Evolutionary conservation across 306 rosid genomes (phyloP).

Genomic region (Crataegus laevigata): DNA sequence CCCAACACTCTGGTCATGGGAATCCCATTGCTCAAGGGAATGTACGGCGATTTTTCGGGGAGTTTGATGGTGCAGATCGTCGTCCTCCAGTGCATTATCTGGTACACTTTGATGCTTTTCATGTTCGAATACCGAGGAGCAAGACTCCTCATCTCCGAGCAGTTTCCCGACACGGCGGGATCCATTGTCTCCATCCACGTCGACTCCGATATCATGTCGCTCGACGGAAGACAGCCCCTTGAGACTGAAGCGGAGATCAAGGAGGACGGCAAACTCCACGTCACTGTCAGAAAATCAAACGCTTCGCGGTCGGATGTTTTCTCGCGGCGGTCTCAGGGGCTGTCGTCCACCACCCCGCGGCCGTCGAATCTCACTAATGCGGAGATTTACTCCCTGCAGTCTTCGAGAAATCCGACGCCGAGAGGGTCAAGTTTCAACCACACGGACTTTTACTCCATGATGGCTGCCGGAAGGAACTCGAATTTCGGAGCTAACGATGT

Average conservation of each 20-base stretch:
- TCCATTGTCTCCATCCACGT: constrained; percentile 86
- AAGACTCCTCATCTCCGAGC: constrained; percentile 61
- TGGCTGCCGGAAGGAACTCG: constrained; percentile 66
- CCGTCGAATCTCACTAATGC: constrained; percentile 80
- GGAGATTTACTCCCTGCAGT: constrained; percentile 78
- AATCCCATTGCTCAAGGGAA: constrained; percentile 70
- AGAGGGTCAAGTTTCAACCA: constrained; percentile 86
- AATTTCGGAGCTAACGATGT: constrained; percentile 63
- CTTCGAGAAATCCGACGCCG: constrained; percentile 70
- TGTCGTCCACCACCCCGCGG: constrained; percentile 62
- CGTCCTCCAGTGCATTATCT: constrained; percentile 83
- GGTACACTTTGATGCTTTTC: constrained; percentile 83
- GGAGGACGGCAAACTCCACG: constrained; percentile 82
- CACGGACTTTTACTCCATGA: constrained; percentile 72
- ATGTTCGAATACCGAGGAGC: constrained; percentile 80
- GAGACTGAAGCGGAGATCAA: constrained; percentile 71
- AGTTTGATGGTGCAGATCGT: constrained; percentile 85
- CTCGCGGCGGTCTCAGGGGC: constrained; percentile 65
- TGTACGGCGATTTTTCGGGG: constrained; percentile 82
- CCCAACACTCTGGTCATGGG: constrained; percentile 94
- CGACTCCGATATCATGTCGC: constrained; percentile 73
- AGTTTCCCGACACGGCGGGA: constrained; percentile 78
- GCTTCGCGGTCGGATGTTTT: constrained; percentile 74
- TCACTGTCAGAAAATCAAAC: constrained; percentile 62
- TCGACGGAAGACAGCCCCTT: constrained; percentile 59